Evolutionary conservation across 139 green algal species (phyloP), one percentile per base, ranked within the genome.

Genomic region (Auxenochlorella pyrenoidosa): DNA sequence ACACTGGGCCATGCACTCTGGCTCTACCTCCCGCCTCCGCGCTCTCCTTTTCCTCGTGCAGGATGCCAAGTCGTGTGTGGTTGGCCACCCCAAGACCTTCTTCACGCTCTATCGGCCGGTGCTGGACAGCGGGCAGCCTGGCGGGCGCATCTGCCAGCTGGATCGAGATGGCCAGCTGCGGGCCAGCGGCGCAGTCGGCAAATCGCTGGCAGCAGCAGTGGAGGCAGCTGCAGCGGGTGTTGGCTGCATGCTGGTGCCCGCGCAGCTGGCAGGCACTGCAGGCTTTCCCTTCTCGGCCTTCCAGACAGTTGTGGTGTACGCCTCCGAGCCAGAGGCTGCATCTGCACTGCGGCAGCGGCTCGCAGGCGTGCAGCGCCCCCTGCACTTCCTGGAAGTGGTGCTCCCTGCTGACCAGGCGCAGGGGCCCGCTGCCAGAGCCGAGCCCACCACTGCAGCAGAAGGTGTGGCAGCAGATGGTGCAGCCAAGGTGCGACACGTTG

Each of bases 31-130:
- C 68, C 32, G 3, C 24, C 19, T 40, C 5, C 15, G 4, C n/a
- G 18, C 28, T 0, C 5, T 26, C 70, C n/a, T n/a, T 44, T 1
- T 34, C 1, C 72, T 51, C 13, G 8, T 70, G 79, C 83, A 93
- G 90, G 88, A 72, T 0, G 47, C 43, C 68, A 91, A 91, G 65
- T 59, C 88, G 1, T 75, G 92, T 66, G 58, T 94, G 34, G 22
- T 94, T 21, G 92, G 86, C 13, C 80, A 92, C 47, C 60, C 72
- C 21, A 40, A 79, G 24, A 79, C 90, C n/a, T 94, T 94, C 60
- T 93, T 94, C 71, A 89, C 84, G 5, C 83, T 94, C 28, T 94
- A 93, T 71, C 47, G 58, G 1, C 34, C 82, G 40, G 68, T 92
- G 30, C 72, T 88, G 10, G 88, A n/a, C 28, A 47, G 41, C 63